phyloP scores from a whole-genome alignment of 2,329 filamentous ascomycete genomes.

The Cryphonectria naterciae region DNA sequence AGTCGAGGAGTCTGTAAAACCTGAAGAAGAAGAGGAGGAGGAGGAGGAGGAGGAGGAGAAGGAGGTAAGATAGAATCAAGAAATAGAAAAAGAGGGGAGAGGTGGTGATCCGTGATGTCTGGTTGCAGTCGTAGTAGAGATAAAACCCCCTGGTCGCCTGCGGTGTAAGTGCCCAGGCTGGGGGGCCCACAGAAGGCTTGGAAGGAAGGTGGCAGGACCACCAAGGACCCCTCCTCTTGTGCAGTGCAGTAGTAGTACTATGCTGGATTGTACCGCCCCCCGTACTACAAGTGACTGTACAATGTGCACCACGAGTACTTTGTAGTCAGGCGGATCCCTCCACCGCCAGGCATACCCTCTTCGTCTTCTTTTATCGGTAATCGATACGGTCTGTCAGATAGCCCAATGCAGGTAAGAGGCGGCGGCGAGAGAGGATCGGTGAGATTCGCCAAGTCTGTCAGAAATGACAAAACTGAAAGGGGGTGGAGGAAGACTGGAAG shows the following conservation, averaged over 20 bases:
- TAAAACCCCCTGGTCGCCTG: conserved; percentile 12
- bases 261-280: neutral
- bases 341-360: neutral
- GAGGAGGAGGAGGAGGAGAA: neutral
- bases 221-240: neutral
- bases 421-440: neutral
- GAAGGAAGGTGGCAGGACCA: conserved; percentile 1
- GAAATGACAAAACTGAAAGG: neutral
- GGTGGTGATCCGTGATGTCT: conserved; percentile 21
- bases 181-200: conserved; percentile 1
- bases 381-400: conserved; percentile 11
- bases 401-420: conserved; percentile 8
- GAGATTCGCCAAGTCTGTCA: conserved; percentile 1
- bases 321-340: conserved; percentile 1
- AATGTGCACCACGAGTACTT: neutral
- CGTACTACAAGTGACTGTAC: neutral
- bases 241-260: neutral
- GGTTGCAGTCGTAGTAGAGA: conserved; percentile 10
- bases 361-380: conserved; percentile 7
- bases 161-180: conserved; percentile 12
- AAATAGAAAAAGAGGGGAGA: conserved; percentile 2
- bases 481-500: neutral
- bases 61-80: neutral
- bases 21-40: neutral
- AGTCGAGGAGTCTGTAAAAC: conserved; percentile 3